Conservation (phyloP, 768 basidiomycete species). For the Mycena venus region DNA sequence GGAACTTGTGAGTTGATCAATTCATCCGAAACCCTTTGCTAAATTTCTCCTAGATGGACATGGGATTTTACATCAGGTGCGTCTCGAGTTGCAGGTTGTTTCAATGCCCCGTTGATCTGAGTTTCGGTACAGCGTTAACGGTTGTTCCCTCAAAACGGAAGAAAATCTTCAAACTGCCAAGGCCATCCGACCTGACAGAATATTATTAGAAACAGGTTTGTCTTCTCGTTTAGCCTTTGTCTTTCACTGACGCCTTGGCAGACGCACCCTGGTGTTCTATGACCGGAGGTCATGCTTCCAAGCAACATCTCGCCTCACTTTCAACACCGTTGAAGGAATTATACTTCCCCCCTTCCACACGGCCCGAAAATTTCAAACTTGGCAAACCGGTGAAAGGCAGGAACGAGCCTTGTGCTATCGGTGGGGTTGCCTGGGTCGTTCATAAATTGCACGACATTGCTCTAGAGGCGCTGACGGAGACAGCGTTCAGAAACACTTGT, state of each 20-base stretch:
- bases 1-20: slow-evolving; percentile 67
- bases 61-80: slow-evolving; percentile 80
- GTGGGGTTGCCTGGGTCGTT: slow-evolving; percentile 82
- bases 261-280: slow-evolving; percentile 84
- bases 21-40: background rate
- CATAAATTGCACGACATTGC: slow-evolving; percentile 59
- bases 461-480: slow-evolving; percentile 68
- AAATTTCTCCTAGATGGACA: slow-evolving; percentile 61
- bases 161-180: slow-evolving; percentile 70
- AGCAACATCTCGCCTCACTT: slow-evolving; percentile 60
- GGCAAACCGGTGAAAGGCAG: slow-evolving; percentile 82
- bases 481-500: slow-evolving; percentile 74
- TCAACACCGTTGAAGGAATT: slow-evolving; percentile 58
- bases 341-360: slow-evolving; percentile 66
- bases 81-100: background rate
- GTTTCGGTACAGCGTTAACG: slow-evolving; percentile 67
- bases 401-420: slow-evolving; percentile 78
- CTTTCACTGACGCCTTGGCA: slow-evolving; percentile 37
- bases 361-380: slow-evolving; percentile 68
- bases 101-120: background rate
- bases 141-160: slow-evolving; percentile 82
- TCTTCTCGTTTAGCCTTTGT: background rate
- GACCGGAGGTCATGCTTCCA: slow-evolving; percentile 75
- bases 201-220: slow-evolving; percentile 84
- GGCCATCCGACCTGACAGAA: slow-evolving; percentile 66